Evolutionary conservation across 2,329 filamentous ascomycete genomes (phyloP), one percentile per base, ranked within the genome.

Genomic region (Cladosporium sp.): DNA sequence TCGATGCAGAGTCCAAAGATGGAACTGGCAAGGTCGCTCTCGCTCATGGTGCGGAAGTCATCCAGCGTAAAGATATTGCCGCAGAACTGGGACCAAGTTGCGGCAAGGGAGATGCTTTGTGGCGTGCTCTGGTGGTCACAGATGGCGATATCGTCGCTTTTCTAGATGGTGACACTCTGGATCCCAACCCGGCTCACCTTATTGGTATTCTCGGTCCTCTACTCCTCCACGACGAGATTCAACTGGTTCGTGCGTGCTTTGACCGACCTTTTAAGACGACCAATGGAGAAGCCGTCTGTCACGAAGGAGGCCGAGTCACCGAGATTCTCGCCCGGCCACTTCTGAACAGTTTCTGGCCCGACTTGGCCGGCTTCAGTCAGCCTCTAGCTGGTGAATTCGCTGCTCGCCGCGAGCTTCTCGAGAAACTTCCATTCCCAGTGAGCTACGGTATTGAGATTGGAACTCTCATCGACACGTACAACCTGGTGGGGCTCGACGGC

Each of bases 131-230:
- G 9, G 33, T 39, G 12, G 45, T 25, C 11, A 48, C 45, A 12
- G 45, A 39, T n/a, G 45, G 45, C 13, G 45, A 48, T 19, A 39
- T 48, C n/a, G 33, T 48, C 6, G 45, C 45, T 27, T 48, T 48
- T 35, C 35, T 48, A 12, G 45, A 48, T 30, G 45, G 45, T 2
- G 45, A 48, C n/a, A 48, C 45, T 7, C 7, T 12, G 16, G 45
- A 48, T 18, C 45, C 45, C 0, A 12, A 6, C 13, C 45, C 45
- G 16, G 35, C 32, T 11, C 45, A 48, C 18, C 35, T 48, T 13
- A 38, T 48, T n/a, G 45, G 45, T 7, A 48, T 48, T 11, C 19
- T 48, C n/a, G 45, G 33, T 5, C 45, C 45, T 1, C 20, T 48
- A 16, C 11, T 48, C 5, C 3, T 38, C 15, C 15, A 25, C 18